Conservation (phyloP, 164 flowering plant species). For the Chimonanthus salicifolius region DNA sequence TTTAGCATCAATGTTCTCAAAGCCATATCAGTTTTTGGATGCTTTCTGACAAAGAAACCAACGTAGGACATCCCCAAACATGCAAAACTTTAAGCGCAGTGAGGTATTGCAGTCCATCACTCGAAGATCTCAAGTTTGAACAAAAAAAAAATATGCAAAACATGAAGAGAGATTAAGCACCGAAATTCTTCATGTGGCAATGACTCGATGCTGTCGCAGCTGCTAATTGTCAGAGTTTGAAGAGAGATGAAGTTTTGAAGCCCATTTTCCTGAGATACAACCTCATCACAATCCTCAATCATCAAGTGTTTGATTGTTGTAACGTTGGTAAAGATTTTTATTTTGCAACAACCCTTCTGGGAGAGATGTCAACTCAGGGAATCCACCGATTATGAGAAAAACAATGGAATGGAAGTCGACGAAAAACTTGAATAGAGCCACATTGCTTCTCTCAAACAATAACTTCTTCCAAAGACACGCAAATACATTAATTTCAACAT, state of each 20-base stretch:
- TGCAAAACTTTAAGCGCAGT: not conserved
- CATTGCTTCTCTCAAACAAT: too few species aligned
- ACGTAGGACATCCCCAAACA: not conserved
- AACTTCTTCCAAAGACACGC: too few species aligned
- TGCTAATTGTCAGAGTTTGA: not conserved
- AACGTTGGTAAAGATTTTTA: not conserved
- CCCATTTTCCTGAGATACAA: not conserved
- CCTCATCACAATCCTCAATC: slow-evolving; percentile 9
- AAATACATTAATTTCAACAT: too few species aligned
- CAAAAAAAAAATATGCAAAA: accelerated
- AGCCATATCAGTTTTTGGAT: not conserved
- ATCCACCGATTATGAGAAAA: not conserved
- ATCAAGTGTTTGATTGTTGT: slow-evolving; percentile 1
- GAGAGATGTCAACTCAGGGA: not conserved
- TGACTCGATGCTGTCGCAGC: not conserved
- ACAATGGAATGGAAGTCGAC: too few species aligned
- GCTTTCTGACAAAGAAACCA: not conserved
- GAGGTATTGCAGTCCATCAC: not conserved
- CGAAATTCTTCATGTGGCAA: not conserved
- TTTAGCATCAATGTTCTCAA: not conserved
- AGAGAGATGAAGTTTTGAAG: slow-evolving; percentile 10
- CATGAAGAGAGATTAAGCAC: not conserved
- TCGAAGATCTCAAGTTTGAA: not conserved
- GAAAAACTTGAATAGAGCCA: too few species aligned
- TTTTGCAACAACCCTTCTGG: slow-evolving; percentile 9